Evolutionary conservation across 2,329 filamentous ascomycete genomes (phyloP), one percentile per base, ranked within the genome.

Genomic region (Scedosporium aurantiacum): DNA sequence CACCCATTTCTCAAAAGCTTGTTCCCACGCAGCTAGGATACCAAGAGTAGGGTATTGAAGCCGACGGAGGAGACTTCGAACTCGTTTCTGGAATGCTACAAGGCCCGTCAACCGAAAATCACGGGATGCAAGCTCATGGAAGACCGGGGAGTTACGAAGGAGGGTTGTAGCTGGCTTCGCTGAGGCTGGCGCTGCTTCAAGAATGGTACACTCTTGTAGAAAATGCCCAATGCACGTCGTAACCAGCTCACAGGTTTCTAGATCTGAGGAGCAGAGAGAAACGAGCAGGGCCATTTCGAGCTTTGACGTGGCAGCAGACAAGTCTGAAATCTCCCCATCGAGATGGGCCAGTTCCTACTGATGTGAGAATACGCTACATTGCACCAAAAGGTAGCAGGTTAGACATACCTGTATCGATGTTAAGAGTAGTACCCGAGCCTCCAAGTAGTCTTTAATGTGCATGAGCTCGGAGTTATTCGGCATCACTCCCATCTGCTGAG

Each of bases 11-110:
- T 86, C 80, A 65, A 88, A 88, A 1, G 84, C 83, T 18, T 77
- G 76, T 66, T 87, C 84, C 86, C 86, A 89, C 2, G 86, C 85
- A 61, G 81, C 79, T 28, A 89, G 72, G 60, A 89, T 87, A n/a
- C 84, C 85, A n/a, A 76, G 74, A 10, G 83, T 86, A 21, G 86
- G 86, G 64, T 80, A 81, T 57, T 82, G 78, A 74, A 88, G 82
- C 57, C 79, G 79, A 25, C 83, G 76, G 23, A 88, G 69, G 37
- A 88, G 76, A 12, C 78, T 77, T 54, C 85, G 79, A 37, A 85
- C 78, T 47, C 85, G 78, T 67, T 87, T 88, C 65, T 89, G 86
- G 67, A 89, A 89, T 2, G 85, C 86, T 10, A 88, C 86, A 6
- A 87, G 72, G 1, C 86, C 86, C 6, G 86, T 88, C 66, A 88